A percentile compares a stretch with the other conserved stretches of the same genome.
Evolutionary conservation across 2,329 filamentous ascomycete genomes (phyloP).

Genomic region (Calonectria naviculata): DNA sequence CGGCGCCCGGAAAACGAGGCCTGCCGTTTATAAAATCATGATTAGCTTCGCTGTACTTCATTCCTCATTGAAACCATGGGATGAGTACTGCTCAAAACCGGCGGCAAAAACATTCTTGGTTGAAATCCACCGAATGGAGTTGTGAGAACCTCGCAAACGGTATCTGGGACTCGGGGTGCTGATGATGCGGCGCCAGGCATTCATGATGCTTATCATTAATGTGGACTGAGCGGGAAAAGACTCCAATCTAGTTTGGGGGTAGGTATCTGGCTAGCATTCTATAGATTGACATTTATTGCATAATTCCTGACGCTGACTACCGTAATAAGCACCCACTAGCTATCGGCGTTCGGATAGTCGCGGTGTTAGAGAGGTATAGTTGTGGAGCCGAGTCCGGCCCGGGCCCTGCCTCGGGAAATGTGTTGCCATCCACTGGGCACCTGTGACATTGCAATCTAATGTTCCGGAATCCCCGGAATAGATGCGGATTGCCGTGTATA

Average conservation of each 20-base stretch:
- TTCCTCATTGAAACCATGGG: too few relatives aligned
- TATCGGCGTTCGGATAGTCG: background rate
- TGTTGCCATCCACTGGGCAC: background rate
- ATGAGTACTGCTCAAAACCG: too few relatives aligned
- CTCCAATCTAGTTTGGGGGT: too few relatives aligned
- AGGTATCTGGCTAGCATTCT: too few relatives aligned
- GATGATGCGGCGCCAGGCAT: background rate
- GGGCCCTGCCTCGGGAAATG: background rate
- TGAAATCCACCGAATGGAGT: background rate
- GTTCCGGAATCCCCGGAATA: too few relatives aligned
- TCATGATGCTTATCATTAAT: background rate
- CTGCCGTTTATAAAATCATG: background rate
- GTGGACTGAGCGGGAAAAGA: background rate
- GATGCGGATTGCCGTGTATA: too few relatives aligned
- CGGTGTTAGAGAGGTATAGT: background rate
- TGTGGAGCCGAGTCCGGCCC: background rate
- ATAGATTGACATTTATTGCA: too few relatives aligned
- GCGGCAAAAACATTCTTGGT: too few relatives aligned
- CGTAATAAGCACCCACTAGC: background rate
- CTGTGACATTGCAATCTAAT: too few relatives aligned
- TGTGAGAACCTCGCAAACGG: background rate
- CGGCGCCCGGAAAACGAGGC: conserved; percentile 15
- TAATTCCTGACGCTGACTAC: too few relatives aligned
- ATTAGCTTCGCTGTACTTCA: too few relatives aligned
- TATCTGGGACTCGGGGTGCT: background rate